Evolutionary conservation across 2,329 filamentous ascomycete species (phyloP).

Genomic region (Aspergillus glaucus): DNA sequence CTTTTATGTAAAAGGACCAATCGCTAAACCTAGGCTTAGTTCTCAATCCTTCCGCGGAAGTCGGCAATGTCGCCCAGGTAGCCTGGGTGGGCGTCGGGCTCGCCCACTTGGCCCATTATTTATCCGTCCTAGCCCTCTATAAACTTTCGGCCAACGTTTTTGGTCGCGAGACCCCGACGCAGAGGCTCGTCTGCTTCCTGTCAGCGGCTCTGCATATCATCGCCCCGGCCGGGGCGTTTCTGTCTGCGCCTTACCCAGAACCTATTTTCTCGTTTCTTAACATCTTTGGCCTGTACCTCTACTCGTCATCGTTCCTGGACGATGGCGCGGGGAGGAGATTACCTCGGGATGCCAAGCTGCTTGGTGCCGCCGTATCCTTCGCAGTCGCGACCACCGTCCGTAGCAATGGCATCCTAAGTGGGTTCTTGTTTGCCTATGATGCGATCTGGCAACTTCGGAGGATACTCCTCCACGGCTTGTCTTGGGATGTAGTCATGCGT

Average conservation of each 20-base stretch:
- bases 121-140: conserved; percentile 68
- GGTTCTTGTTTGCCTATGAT: conserved; percentile 66
- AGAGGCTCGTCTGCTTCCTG: conserved; percentile 45
- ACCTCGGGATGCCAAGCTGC: conserved; percentile 43
- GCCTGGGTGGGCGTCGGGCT: conserved; percentile 57
- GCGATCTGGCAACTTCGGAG: conserved; percentile 39
- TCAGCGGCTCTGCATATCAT: conserved; percentile 71
- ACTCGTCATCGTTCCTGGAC: conserved; percentile 46
- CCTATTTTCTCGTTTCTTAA: conserved; percentile 70
- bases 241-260: conserved; percentile 82
- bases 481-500: conserved; percentile 42
- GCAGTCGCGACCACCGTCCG: conserved; percentile 67
- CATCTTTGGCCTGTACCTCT: conserved; percentile 66
- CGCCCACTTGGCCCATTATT: conserved; percentile 67
- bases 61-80: conserved; percentile 16
- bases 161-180: conserved; percentile 22
- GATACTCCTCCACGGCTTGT: conserved; percentile 34
- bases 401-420: conserved; percentile 81
- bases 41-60: conserved; percentile 15
- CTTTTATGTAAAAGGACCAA: conserved; percentile 1
- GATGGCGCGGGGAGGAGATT: conserved; percentile 19
- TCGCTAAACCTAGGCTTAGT: conserved; percentile 16
- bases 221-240: conserved; percentile 81
- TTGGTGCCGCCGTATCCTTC: conserved; percentile 63
- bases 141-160: conserved; percentile 56